Conservation (phyloP, 2,329 filamentous ascomycete genomes). For the Aureobasidium subglaciale region DNA sequence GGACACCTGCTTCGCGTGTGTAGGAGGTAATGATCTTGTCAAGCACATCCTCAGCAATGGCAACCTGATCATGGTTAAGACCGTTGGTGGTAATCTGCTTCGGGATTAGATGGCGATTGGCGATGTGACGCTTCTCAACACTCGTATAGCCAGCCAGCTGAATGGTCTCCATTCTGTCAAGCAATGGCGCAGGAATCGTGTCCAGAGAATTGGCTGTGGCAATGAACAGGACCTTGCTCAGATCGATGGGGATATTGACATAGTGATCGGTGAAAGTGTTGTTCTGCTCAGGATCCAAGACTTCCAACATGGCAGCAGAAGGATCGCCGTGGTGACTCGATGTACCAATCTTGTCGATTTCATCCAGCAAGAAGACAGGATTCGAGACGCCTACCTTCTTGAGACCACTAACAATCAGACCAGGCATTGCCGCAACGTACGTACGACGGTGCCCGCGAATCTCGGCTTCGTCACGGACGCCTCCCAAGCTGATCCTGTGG, state of each 20-base stretch:
- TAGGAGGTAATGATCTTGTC: conserved; percentile 95
- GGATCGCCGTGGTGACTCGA: conserved; percentile 93
- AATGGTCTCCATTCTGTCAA: conserved; percentile 97
- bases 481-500: conserved; percentile 91
- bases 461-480: conserved; percentile 92
- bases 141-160: conserved; percentile 92
- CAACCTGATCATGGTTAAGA: conserved; percentile 65
- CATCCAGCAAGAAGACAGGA: conserved; percentile 89
- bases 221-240: conserved; percentile 95
- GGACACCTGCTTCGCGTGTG: conserved; percentile 91
- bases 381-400: conserved; percentile 95
- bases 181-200: conserved; percentile 85
- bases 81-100: conserved; percentile 94
- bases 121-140: conserved; percentile 93
- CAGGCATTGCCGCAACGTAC: conserved; percentile 98
- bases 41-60: conserved; percentile 73
- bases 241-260: conserved; percentile 87
- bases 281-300: conserved; percentile 95
- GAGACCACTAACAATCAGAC: conserved; percentile 83
- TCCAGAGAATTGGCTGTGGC: conserved; percentile 93
- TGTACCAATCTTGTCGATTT: conserved; percentile 93
- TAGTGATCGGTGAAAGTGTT: conserved; percentile 94
- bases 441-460: conserved; percentile 91
- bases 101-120: conserved; percentile 83
- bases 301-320: conserved; percentile 94